Evolutionary conservation across 2,329 filamentous ascomycete species (phyloP).

Genomic region (Cladosporium sp.): DNA sequence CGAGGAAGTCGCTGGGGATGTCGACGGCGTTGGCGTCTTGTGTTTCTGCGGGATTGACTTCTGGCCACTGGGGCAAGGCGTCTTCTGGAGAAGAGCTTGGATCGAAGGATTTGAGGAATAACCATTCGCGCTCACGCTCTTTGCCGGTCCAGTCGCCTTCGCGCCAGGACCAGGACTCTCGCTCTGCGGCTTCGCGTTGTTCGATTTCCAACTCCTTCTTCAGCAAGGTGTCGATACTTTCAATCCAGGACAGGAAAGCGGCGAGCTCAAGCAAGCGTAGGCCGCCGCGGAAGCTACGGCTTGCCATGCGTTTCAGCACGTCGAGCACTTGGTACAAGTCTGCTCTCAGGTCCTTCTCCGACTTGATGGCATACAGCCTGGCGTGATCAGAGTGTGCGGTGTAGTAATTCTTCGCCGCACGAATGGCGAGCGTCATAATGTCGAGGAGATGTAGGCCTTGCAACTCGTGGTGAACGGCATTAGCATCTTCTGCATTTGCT

Average conservation of each 20-base stretch:
- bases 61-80: conserved; percentile 68
- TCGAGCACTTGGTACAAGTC: conserved; percentile 88
- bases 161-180: conserved; percentile 76
- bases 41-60: conserved; percentile 35
- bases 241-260: conserved; percentile 78
- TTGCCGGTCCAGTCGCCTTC: conserved; percentile 70
- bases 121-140: conserved; percentile 76
- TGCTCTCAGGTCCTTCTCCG: conserved; percentile 79
- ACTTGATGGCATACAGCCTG: conserved; percentile 80
- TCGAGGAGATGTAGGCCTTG: conserved; percentile 92
- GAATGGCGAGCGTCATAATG: conserved; percentile 90
- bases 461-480: conserved; percentile 77
- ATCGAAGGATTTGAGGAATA: conserved; percentile 79
- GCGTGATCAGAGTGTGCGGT: conserved; percentile 87
- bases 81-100: conserved; percentile 46
- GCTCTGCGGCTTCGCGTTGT: conserved; percentile 69
- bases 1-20: conserved; percentile 66
- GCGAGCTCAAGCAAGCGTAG: conserved; percentile 75
- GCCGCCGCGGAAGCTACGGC: conserved; percentile 80
- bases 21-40: conserved; percentile 10
- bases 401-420: conserved; percentile 94
- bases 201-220: conserved; percentile 76
- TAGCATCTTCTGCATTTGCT: conserved; percentile 37
- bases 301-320: conserved; percentile 86
- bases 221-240: conserved; percentile 75